Conservation (phyloP, 116 monocot genomes). For the Iris pallida region DNA sequence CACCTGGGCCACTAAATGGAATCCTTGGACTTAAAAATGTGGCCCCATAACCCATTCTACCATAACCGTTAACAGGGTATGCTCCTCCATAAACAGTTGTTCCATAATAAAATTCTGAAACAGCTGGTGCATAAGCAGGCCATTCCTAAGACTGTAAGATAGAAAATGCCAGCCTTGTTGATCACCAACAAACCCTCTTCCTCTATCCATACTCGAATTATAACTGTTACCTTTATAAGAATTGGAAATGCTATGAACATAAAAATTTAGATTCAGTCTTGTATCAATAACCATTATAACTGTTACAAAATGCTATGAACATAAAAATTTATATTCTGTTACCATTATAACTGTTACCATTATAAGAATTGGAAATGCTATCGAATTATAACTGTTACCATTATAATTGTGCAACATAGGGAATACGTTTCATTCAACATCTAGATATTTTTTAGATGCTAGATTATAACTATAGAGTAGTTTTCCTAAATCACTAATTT, state of each 20-base stretch:
- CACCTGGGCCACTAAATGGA: slow-evolving; percentile 14
- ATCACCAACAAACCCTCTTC: slow-evolving; percentile 8
- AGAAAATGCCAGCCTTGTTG: slow-evolving; percentile 10
- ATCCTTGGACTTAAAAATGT: slow-evolving; percentile 10
- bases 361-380: no score
- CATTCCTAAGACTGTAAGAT: slow-evolving; percentile 19
- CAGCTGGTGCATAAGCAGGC: slow-evolving; percentile 13
- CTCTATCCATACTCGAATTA: not conserved
- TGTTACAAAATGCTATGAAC: no score
- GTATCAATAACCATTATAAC: no score
- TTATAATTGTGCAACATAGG: no score
- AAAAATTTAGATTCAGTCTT: no score
- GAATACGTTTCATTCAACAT: no score
- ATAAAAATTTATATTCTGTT: no score
- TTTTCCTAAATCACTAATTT: no score
- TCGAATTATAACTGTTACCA: no score
- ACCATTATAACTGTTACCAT: no score
- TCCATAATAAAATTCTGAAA: slow-evolving; percentile 18
- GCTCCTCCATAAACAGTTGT: slow-evolving; percentile 13
- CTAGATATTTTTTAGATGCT: no score
- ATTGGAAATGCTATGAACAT: slow-evolving; percentile 1
- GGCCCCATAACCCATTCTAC: slow-evolving; percentile 15
- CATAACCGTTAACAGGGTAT: slow-evolving; percentile 15
- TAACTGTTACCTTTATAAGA: slow-evolving; percentile 6
- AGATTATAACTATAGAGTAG: no score